Percentiles rank a stretch among this genome's conserved stretches.
These are phyloP conservation scores for Xylaria longipes DNA, from an alignment of 495 filamentous ascomycete species.

Conservation along the genomic window DNA sequence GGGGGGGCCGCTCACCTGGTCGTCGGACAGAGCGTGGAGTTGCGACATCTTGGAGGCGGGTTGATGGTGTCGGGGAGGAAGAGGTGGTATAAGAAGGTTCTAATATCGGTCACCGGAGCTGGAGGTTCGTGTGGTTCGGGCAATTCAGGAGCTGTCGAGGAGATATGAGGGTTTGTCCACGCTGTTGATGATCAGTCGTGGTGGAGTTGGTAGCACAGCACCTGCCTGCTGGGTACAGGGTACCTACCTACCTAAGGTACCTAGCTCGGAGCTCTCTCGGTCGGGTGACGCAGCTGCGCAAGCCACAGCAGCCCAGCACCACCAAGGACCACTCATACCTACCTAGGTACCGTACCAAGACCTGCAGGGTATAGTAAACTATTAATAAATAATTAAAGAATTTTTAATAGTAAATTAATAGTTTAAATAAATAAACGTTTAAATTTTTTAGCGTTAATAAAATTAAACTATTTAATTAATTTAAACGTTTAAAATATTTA, in stretches of 20 bases:
- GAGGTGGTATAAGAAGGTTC: not conserved
- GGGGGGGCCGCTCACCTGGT: slow-evolving; percentile 70
- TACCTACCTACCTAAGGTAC: too few relatives aligned
- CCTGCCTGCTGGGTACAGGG: not conserved
- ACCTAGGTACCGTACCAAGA: not conserved
- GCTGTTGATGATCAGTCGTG: slow-evolving; percentile 11
- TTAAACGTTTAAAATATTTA: too few relatives aligned
- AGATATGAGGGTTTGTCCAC: slow-evolving; percentile 13
- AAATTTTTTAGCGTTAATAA: too few relatives aligned
- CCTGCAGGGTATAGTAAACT: too few relatives aligned
- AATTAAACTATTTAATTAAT: too few relatives aligned
- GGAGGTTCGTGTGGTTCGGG: not conserved
- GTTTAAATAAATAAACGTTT: too few relatives aligned
- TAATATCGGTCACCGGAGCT: not conserved
- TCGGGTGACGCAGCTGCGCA: slow-evolving; percentile 25
- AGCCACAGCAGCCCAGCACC: slow-evolving; percentile 2
- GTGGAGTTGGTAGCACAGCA: slow-evolving; percentile 14
- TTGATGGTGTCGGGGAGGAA: slow-evolving; percentile 25
- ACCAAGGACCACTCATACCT: not conserved
- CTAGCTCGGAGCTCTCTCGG: slow-evolving; percentile 18
- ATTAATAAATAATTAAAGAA: too few relatives aligned
- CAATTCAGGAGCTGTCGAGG: not conserved
- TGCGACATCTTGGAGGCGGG: slow-evolving; percentile 77
- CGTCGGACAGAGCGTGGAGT: slow-evolving; percentile 92
- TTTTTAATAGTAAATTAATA: too few relatives aligned